Base-by-base conservation (phyloP, 2,329 filamentous ascomycete genomes). In the Xylaria sp. region DNA sequence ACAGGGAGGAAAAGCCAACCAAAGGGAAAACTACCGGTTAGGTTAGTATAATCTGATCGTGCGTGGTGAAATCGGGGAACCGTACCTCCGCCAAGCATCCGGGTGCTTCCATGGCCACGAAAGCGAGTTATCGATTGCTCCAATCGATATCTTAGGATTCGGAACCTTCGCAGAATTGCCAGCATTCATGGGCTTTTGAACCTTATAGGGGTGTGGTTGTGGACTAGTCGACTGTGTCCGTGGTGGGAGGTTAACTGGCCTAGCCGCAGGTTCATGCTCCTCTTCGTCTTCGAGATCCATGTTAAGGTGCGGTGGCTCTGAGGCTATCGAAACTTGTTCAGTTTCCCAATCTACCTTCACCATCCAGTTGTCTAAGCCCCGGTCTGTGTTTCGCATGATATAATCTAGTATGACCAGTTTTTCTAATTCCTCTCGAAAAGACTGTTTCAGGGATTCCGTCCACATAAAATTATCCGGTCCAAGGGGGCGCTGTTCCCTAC, bases 71-170 rank as follows among this genome's bases (percentile, higher is more conserved):
- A 12, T 4, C 21, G 27, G 61, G 30, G 14, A 62, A 39, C 4
- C 17, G 71, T 76, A 84, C 85, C 85, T 90, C 77, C 88, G 83
- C 86, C 90, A 92, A 36, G 95, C 96, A 84, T 99, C 95, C 0
- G 95, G 95, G 76, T 98, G 95, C 80, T 98, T 98, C 96, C 95
- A 99, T 1, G 96, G 96, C 94, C 96, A 99, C 1, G 96, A 98
- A 72, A 99, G 81, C 72, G 94, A 98, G 80, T 99, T 99, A 80
- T 99, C 96, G 73, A 99, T 99, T 65, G 96, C 96, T 55, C 96
- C 96, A 64, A 99, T 86, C 3, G 88, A 88, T 66, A 98, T 91
- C 27, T 86, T 85, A 7, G 92, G 85, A 67, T 81, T 84, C 34
- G 75, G 79, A 30, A 74, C 84, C 27, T 82, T 84, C 8, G 82